Evolutionary conservation across 2,329 filamentous ascomycete species (phyloP), one percentile per base, ranked within the genome.

Genomic region (Immersiporthe knoxdaviesiana): DNA sequence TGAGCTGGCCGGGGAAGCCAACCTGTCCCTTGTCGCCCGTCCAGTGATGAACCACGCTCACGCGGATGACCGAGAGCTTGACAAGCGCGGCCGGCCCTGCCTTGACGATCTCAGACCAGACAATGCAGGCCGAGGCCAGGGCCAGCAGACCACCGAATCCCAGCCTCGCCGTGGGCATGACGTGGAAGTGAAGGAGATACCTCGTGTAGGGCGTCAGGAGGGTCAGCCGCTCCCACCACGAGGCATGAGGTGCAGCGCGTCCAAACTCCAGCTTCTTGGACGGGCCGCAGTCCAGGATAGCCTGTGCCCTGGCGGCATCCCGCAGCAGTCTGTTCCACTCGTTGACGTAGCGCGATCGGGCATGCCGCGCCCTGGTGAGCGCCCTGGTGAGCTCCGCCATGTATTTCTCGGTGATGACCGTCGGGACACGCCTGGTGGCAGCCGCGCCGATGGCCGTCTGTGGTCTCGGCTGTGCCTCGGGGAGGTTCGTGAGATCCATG

Each of bases 81-180:
- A 92, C 91, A 30, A 92, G 88, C 63, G 93, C 59, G 14, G 65
- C 32, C 11, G 68, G 66, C 16, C 69, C 86, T n/a, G 90, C 88
- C 78, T 96, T 97, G 79, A 97, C 88, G 67, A 97, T 81, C 82
- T 99, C 96, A 0, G 94, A 97, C 94, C 94, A 98, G 65, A 98
- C 86, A 71, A 99, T 91, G 74, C 90, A 92, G 63, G 88, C 84
- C 0, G 96, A 98, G 1, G 93, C 94, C 0, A 91, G 77, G 0
- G 90, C 86, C 30, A 97, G 85, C 68, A 96, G 75, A 1, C 82
- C 81, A n/a, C 92, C 93, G 6, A 92, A 78, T 10, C 83, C 77
- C 60, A 94, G 83, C 63, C 90, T 88, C 0, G 89, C 73, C 65
- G 86, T 87, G 0, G 96, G 96, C 39, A 96, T 80, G 30, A 94